Conservation (phyloP, 768 basidiomycete genomes). For the Trametes elegans region DNA sequence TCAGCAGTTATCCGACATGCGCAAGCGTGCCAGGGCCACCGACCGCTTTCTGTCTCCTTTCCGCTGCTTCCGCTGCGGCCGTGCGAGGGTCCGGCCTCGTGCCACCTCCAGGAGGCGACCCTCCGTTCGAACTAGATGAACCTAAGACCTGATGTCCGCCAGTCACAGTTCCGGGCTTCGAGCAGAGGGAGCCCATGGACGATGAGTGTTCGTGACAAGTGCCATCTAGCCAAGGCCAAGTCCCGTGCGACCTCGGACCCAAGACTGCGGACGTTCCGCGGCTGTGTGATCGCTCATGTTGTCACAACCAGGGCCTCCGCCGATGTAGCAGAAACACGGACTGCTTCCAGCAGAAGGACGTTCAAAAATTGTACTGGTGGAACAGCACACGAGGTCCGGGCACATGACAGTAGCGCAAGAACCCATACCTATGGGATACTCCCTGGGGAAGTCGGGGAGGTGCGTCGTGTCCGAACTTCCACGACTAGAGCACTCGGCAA, state of each 20-base stretch:
- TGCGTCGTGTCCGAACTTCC: not conserved
- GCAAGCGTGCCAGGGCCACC: not conserved
- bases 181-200: conserved; percentile 37
- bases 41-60: conserved; percentile 14
- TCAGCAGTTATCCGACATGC: not conserved
- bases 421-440: not conserved
- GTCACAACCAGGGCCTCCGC: no score
- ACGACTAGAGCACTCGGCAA: not conserved
- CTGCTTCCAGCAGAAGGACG: no score
- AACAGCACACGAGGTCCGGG: not conserved
- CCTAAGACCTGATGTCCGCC: conserved; percentile 33
- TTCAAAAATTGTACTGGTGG: not conserved
- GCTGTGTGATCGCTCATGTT: no score
- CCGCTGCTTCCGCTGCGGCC: conserved; percentile 37
- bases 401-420: not conserved
- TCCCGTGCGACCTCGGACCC: no score
- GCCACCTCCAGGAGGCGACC: conserved; percentile 9
- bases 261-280: not conserved
- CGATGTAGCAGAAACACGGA: no score
- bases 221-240: not conserved
- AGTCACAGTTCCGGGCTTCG: conserved; percentile 31
- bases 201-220: conserved; percentile 10
- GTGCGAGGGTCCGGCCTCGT: conserved; percentile 27
- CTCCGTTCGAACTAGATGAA: conserved; percentile 1
- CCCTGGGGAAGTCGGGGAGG: no score